A percentile compares a stretch with the other conserved stretches of the same genome.
Conservation (phyloP, 495 filamentous ascomycete genomes). For the Hypoxylon lenormandii region DNA sequence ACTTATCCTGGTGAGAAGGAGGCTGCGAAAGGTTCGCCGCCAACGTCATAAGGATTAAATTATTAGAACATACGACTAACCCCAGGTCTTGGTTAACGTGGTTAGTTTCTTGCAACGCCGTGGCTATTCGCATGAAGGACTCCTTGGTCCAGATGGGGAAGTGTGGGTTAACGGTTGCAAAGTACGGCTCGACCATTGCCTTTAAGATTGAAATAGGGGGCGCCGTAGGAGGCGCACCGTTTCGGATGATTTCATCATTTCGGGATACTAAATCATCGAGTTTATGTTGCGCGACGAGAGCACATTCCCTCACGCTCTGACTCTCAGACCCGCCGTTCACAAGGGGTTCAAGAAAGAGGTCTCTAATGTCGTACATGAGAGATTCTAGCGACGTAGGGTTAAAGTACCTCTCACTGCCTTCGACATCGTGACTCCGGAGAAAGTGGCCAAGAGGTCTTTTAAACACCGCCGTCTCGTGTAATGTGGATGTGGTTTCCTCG, state of each 20-base stretch:
- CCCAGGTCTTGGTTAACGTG: slow-evolving; percentile 21
- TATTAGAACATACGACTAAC: slow-evolving; percentile 29
- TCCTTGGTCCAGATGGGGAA: slow-evolving; percentile 36
- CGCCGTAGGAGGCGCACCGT: slow-evolving; percentile 22
- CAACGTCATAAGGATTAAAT: slow-evolving; percentile 34
- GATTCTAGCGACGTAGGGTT: slow-evolving; percentile 25
- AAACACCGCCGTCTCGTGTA: slow-evolving; percentile 11
- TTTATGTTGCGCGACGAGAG: slow-evolving; percentile 18
- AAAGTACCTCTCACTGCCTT: slow-evolving; percentile 23
- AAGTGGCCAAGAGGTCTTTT: slow-evolving; percentile 36
- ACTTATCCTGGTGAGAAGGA: slow-evolving; percentile 13
- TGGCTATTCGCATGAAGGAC: slow-evolving; percentile 12
- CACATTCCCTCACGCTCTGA: slow-evolving; percentile 17
- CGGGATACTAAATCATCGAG: slow-evolving; percentile 15
- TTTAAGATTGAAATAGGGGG: slow-evolving; percentile 33
- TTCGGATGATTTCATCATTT: slow-evolving; percentile 12
- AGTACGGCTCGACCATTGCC: slow-evolving; percentile 37
- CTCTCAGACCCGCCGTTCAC: slow-evolving; percentile 2
- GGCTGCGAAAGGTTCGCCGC: slow-evolving; percentile 21
- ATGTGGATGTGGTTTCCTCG: slow-evolving; percentile 4
- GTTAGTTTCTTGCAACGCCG: not conserved
- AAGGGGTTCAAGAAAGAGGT: slow-evolving; percentile 20
- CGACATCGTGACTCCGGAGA: slow-evolving; percentile 7
- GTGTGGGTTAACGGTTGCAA: slow-evolving; percentile 25
- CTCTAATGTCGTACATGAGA: slow-evolving; percentile 25